Base-by-base conservation (phyloP, 371 early-diverging fungal species). In the Apophysomyces ossiformis region DNA sequence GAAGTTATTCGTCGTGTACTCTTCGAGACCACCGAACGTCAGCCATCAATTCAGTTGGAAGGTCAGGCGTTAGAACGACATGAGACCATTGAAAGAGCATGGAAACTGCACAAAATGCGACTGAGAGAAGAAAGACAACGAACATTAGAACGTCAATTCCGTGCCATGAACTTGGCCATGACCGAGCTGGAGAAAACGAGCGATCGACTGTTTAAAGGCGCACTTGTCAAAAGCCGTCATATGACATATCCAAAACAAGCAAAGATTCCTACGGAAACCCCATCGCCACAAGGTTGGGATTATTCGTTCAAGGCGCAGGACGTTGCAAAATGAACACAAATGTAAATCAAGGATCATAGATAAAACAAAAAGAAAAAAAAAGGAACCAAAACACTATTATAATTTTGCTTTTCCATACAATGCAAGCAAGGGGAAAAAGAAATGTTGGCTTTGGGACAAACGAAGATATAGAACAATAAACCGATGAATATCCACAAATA, bases 1-100 rank as follows among this genome's bases (percentile, higher is more conserved):
- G 92, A 92, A 71, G 77, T 85, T 47, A 90, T 92, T 78, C 88
- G 88, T 60, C 86, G 87, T 69, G 85, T 91, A 5, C 79, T 92
- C 56, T 92, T 89, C 61, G 89, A 90, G 32, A 60, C 79, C 86
- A 38, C 81, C 86, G 57, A 74, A 81, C 21, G 84, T 87, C 64
- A 70, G 75, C 43, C 69, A 58, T 70, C 61, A 11, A 73, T 74
- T 50, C 16, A 65, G 21, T 63, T 73, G 32, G 78, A 82, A 47
- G 77, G 78, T 15, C 86, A 88, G 58, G 85, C 82, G 37, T 61
- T 85, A 45, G 81, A 86, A 63, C 74, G 89, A 60, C 92, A 93
- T 60, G 86, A 88, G 71, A 90, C 90, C 4, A 92, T 93, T 58
- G 88, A 91, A 75, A 80, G 89, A 60, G 93, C 93, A 54, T 89